Evolutionary conservation across 108 stramenopile species (phyloP), one percentile per base, ranked within the genome.

Genomic region (Nannochloropsis gaditana): DNA sequence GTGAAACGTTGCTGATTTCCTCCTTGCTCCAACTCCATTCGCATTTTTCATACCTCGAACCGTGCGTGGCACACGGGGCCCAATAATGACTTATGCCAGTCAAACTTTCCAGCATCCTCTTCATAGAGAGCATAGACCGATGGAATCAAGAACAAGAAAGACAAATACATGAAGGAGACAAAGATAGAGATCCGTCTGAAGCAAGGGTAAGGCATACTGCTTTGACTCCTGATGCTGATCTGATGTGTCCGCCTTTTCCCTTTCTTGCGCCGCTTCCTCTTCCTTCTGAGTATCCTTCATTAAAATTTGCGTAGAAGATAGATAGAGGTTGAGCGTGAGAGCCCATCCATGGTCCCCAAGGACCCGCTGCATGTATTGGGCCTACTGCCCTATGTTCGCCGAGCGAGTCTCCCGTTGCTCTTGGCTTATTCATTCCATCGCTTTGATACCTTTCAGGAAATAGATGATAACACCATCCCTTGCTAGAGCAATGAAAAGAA

Each of bases 81-180:
- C 59, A 73, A n/a, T 2, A 73, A n/a, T 4, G 59, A 5, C 59
- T 73, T 73, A n/a, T 73, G 59, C 59, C 59, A 73, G 59, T 73
- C 59, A 73, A 73, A 73, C 8, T 73, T 73, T 6, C 59, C 59
- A n/a, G 59, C 59, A 6, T 73, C 59, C 59, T 73, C 59, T n/a
- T 73, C 59, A n/a, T 73, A n/a, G 59, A 73, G 59, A n/a, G 59
- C 59, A n/a, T 73, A n/a, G 59, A n/a, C n/a, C 19, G 59, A 73
- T n/a, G 5, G n/a, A 2, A 73, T 2, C 5, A 73, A 2, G 19
- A 73, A n/a, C 19, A 73, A 2, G 59, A 15, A 73, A n/a, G 19
- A 73, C n/a, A n/a, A 1, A 15, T 15, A 73, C 4, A 73, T 2
- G 59, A 73, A n/a, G 59, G n/a, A n/a, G 59, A 6, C 19, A n/a